Base-by-base conservation (phyloP, 768 basidiomycete genomes). In the Suillus hirtellus region DNA sequence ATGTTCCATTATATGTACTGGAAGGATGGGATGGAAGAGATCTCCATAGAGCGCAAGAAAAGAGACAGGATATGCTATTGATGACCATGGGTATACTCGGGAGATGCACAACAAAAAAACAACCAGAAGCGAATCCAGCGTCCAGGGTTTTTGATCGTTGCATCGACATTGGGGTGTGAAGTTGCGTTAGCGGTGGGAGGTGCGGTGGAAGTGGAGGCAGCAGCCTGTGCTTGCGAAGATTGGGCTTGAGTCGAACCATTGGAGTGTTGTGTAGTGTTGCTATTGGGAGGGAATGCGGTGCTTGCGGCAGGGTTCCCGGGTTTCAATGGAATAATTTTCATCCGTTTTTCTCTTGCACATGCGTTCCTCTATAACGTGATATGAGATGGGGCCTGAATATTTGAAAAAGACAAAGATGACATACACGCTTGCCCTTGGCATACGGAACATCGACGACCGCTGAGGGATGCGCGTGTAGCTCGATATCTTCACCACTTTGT, bases 381-480 rank as follows among this genome's bases (percentile, higher is more conserved):
- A 10, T 44, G 43, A 44, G 17, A 17, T 43, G 7, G 42, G 0
- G 17, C n/a, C n/a, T 31, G 4, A 19, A 43, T 9, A 19, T 4
- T 43, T 8, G 17, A 43, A 0, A 43, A 43, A 0, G 43, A 43
- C 38, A 0, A 43, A n/a, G 3, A 44, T 4, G 19, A 44, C 43
- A 9, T 44, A 44, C 19, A 44, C 43, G 43, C 10, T 44, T 19
- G 8, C 7, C 43, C 19, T 44, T 40, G 14, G 40, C 40, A 40
- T 14, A 40, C 14, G 42, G 43, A 10, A 44, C 19, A 2, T 10
- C 19, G 9, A 44, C 9, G 9, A n/a, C 43, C 10, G 3, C 3
- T 19, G 19, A 4, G 19, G 0, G 19, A 19, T 9, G 19, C 19
- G 1, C 19, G 6, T 0, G 19, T 0, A 19, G 43, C 43, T 44